Conservation (phyloP, 1,139 yeast species). For the Candida tropicalis region DNA sequence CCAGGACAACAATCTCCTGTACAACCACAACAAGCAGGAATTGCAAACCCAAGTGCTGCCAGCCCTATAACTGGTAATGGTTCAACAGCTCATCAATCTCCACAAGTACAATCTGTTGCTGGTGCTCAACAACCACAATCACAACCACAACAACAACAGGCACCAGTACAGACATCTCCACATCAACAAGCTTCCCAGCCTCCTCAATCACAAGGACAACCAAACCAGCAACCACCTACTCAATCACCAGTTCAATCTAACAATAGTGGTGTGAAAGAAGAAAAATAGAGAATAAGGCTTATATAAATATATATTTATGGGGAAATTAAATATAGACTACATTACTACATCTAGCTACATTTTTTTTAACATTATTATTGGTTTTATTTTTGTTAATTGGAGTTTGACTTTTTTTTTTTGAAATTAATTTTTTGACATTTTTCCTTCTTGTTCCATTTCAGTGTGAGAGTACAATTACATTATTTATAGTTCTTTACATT, state of each 20-base stretch:
- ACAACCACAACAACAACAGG: constrained; percentile 3
- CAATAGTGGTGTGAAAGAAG: background rate
- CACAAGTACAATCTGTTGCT: constrained; percentile 3
- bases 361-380: background rate
- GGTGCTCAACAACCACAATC: background rate
- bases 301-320: background rate
- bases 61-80: constrained; percentile 6
- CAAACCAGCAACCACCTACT: constrained; percentile 4
- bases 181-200: background rate
- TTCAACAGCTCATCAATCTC: constrained; percentile 3
- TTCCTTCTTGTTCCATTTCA: too few species aligned
- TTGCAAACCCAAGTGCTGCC: background rate
- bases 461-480: too few species aligned
- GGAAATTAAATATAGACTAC: background rate
- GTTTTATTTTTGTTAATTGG: background rate
- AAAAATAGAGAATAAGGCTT: background rate
- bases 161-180: constrained; percentile 1
- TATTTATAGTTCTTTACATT: too few species aligned
- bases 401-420: background rate
- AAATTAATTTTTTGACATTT: too few species aligned
- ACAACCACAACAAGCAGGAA: background rate
- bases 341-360: background rate
- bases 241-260: constrained; percentile 4
- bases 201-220: background rate
- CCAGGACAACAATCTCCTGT: constrained; percentile 3